Evolutionary conservation across 2,329 filamentous ascomycete species (phyloP).

Genomic region (Teratosphaeria zuluensis): DNA sequence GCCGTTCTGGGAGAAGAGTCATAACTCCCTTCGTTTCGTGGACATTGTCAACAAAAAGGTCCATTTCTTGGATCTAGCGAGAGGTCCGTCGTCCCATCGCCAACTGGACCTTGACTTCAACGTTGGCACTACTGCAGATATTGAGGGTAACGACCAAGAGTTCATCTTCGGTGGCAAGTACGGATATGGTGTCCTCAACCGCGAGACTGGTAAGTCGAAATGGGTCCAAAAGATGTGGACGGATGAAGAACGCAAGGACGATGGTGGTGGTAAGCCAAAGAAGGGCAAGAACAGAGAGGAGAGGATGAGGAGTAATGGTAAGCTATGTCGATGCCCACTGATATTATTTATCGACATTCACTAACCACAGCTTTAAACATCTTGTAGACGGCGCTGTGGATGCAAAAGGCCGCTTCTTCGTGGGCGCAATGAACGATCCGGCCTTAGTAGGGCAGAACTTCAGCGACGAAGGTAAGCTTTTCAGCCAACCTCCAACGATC

Average conservation of each 20-base stretch:
- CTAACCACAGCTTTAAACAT: background rate
- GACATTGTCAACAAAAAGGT: slow-evolving; percentile 73
- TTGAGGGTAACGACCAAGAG: slow-evolving; percentile 56
- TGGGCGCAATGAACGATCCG: slow-evolving; percentile 82
- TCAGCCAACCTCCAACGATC: too few relatives aligned
- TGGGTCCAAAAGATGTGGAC: slow-evolving; percentile 51
- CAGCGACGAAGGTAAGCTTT: slow-evolving; percentile 27
- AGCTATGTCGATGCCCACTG: background rate
- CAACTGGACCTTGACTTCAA: slow-evolving; percentile 46
- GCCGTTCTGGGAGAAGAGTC: slow-evolving; percentile 60
- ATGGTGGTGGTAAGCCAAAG: slow-evolving; percentile 21
- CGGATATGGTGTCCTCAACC: slow-evolving; percentile 70
- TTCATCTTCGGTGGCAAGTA: slow-evolving; percentile 73
- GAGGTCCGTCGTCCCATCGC: slow-evolving; percentile 50
- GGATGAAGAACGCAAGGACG: slow-evolving; percentile 36
- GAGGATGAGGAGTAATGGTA: slow-evolving; percentile 53
- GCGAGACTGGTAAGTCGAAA: slow-evolving; percentile 44
- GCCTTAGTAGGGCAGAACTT: slow-evolving; percentile 16
- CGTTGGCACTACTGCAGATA: slow-evolving; percentile 62
- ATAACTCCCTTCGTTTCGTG: slow-evolving; percentile 62
- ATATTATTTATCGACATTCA: too few relatives aligned
- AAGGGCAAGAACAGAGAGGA: slow-evolving; percentile 28
- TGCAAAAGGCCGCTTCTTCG: slow-evolving; percentile 71
- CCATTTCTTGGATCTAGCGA: slow-evolving; percentile 57
- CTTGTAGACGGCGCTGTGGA: slow-evolving; percentile 64